Base-by-base conservation (phyloP, 2,329 filamentous ascomycete species). In the Apiospora arundinis region DNA sequence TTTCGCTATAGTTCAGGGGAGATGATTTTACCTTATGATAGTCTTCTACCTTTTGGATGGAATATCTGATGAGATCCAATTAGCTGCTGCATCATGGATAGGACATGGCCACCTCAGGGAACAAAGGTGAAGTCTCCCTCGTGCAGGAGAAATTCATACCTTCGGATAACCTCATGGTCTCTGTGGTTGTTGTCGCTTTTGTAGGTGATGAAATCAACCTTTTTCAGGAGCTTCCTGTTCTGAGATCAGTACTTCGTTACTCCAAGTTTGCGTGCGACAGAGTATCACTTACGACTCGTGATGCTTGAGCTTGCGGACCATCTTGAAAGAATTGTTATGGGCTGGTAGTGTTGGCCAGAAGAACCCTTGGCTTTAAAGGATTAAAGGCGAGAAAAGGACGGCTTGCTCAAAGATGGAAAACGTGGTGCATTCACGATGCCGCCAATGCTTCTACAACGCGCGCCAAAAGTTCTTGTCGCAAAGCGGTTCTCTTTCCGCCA, bases 231-330 rank as follows among this genome's bases (percentile, higher is more conserved):
- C 88, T 96, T 97, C 81, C 96, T 91, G 46, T 42, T 25, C 12
- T 18, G 21, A 18, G 28, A 49, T 69, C 16, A 69, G 67, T 56
- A 49, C 32, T 23, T 40, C 8, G 28, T 40, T 40, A 40, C 56
- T 40, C 28, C 2, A 2, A 48, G 56, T 12, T 40, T 6, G 52
- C 21, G 14, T 37, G 6, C 32, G 2, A 63, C 16, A 28, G 32
- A 18, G 16, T 40, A 40, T n/a, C 21, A 56, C 67, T 16, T 42
- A 56, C 67, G 28, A 40, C 91, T 99, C 96, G 84, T 98, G 95
- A 84, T 97, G 90, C 85, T 98, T 98, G 80, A 99, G 91, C 86
- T 97, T 95, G 78, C 96, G 92, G 76, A 97, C 94, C 96, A 98
- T 98, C 32, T 76, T 88, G 80, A 65, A 72, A 46, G 68, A 66